Evolutionary conservation across 495 filamentous ascomycete genomes (phyloP).

Genomic region (Lasiosphaeris hirsuta): DNA sequence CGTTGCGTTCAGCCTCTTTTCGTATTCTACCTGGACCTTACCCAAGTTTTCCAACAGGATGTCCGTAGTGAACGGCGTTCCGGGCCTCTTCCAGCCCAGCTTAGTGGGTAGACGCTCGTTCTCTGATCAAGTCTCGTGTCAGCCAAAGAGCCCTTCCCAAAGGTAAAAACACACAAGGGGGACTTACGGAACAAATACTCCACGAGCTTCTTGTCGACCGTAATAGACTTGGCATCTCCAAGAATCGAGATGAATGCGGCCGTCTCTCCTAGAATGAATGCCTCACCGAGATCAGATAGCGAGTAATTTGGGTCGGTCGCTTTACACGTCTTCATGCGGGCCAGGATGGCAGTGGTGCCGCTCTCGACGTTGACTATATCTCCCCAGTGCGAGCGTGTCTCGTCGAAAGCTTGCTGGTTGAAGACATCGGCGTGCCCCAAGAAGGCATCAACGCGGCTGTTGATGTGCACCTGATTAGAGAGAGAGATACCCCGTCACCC

Average conservation of each 20-base stretch:
- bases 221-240: conserved; percentile 35
- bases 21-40: conserved; percentile 3
- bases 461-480: not conserved
- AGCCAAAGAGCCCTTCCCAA: not conserved
- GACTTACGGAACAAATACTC: conserved; percentile 45
- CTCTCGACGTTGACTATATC: conserved; percentile 33
- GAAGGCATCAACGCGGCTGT: conserved; percentile 40
- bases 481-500: not conserved
- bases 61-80: conserved; percentile 4
- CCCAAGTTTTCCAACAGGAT: conserved; percentile 7
- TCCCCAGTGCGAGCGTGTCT: conserved; percentile 38
- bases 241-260: conserved; percentile 44
- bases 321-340: conserved; percentile 38
- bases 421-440: conserved; percentile 46
- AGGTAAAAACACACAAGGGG: not conserved
- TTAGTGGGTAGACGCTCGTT: conserved; percentile 45
- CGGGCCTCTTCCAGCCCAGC: conserved; percentile 32
- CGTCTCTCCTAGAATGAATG: conserved; percentile 43
- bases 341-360: conserved; percentile 42
- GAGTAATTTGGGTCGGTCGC: conserved; percentile 41
- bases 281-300: conserved; percentile 32
- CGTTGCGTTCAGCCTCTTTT: conserved; percentile 6
- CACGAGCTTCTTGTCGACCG: conserved; percentile 34
- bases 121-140: conserved; percentile 23
- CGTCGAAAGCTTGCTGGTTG: conserved; percentile 42